Conservation (phyloP, 768 basidiomycete genomes). For the Suillus bovinus region DNA sequence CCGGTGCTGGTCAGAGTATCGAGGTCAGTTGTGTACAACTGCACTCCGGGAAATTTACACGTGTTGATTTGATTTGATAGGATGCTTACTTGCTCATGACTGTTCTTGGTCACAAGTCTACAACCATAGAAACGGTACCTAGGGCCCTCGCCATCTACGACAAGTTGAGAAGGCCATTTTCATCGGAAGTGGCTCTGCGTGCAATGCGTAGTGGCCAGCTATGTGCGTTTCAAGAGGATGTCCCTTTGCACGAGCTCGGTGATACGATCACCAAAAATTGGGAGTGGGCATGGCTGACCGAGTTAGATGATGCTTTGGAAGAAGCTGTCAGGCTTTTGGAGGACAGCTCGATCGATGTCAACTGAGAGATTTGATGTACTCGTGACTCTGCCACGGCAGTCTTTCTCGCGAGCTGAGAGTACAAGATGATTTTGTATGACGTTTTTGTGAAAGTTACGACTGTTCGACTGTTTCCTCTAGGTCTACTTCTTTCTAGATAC, state of each 20-base stretch:
- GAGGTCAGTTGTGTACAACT: slow-evolving; percentile 33
- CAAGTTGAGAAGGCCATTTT: slow-evolving; percentile 47
- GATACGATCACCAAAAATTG: slow-evolving; percentile 48
- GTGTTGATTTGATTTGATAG: slow-evolving; percentile 17
- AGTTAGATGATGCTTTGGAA: slow-evolving; percentile 21
- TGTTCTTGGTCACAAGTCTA: slow-evolving; percentile 44
- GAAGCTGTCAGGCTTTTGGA: slow-evolving; percentile 22
- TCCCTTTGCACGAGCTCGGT: slow-evolving; percentile 41
- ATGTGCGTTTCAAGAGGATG: slow-evolving; percentile 17
- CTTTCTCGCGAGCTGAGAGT: not conserved
- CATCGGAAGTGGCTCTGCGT: slow-evolving; percentile 35
- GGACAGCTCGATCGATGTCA: not conserved
- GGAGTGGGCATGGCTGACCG: slow-evolving; percentile 49
- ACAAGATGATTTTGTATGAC: not conserved
- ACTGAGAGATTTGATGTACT: not conserved
- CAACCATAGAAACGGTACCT: slow-evolving; percentile 34
- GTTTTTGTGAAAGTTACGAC: too few relatives aligned
- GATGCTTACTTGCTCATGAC: slow-evolving; percentile 39
- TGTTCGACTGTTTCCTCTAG: not conserved
- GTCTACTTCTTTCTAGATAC: slow-evolving; percentile 44
- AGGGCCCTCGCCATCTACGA: slow-evolving; percentile 50
- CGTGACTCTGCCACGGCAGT: not conserved
- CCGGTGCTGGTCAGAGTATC: slow-evolving; percentile 44
- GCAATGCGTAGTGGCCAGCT: slow-evolving; percentile 22
- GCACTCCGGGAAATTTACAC: not conserved